Percentiles rank a stretch among this genome's conserved stretches.
Evolutionary conservation across 192 early-diverging fungal genomes (phyloP).

Genomic region (Gorgonomyces haynaldii): DNA sequence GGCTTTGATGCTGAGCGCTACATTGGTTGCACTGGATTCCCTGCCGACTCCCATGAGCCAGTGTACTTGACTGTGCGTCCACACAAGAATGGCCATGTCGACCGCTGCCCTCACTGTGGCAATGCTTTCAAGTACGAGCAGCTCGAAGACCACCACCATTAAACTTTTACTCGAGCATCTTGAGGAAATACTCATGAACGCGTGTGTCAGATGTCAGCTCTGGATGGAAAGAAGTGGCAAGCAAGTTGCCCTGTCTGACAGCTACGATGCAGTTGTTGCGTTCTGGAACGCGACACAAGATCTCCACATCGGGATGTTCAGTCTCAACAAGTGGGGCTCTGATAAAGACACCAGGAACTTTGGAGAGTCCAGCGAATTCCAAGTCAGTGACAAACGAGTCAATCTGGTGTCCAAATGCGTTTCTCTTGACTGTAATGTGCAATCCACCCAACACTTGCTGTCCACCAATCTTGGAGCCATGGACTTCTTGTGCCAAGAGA

Average conservation of each 20-base stretch:
- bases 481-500: conserved; percentile 65
- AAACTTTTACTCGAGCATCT: conserved; percentile 16
- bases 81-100: conserved; percentile 53
- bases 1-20: conserved; percentile 71
- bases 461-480: conserved; percentile 69
- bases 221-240: conserved; percentile 93
- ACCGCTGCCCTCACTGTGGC: conserved; percentile 95
- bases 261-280: conserved; percentile 66
- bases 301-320: conserved; percentile 55
- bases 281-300: conserved; percentile 52
- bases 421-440: conserved; percentile 73
- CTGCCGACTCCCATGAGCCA: conserved; percentile 83
- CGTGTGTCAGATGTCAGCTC: conserved; percentile 84
- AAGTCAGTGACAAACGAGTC: conserved; percentile 79
- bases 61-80: conserved; percentile 82
- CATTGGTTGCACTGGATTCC: conserved; percentile 91
- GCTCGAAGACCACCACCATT: no score
- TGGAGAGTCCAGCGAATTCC: conserved; percentile 34
- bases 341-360: conserved; percentile 75
- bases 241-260: conserved; percentile 70
- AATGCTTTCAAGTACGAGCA: conserved; percentile 18
- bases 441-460: conserved; percentile 77
- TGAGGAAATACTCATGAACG: conserved; percentile 78
- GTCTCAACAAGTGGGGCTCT: conserved; percentile 81
- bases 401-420: conserved; percentile 88